Percentiles rank a stretch among this genome's conserved stretches.
phyloP scores from a whole-genome alignment of 139 green algal species.

The Chlamydomonas eustigma region DNA sequence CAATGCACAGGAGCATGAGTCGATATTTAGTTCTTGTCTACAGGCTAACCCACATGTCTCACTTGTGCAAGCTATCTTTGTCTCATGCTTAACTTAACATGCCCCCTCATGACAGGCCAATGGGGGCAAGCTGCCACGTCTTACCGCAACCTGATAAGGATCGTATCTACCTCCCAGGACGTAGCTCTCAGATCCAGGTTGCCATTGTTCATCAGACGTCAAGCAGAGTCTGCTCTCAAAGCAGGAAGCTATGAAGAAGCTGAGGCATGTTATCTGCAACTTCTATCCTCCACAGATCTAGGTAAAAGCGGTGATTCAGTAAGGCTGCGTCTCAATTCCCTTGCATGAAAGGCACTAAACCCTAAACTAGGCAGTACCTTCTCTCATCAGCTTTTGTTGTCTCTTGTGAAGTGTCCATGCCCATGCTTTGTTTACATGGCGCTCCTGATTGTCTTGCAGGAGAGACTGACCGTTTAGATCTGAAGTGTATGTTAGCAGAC shows the following conservation, averaged over 20 bases:
- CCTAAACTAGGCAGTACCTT: neutral
- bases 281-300: conserved; percentile 5
- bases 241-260: conserved; percentile 42
- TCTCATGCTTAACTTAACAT: no score
- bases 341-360: neutral
- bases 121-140: conserved; percentile 26
- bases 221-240: conserved; percentile 18
- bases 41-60: no score
- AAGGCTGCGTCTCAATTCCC: neutral
- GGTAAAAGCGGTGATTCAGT: neutral
- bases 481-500: conserved; percentile 53
- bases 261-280: conserved; percentile 25
- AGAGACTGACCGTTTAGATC: conserved; percentile 32
- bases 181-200: neutral
- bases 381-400: no score
- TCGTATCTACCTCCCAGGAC: neutral
- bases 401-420: no score
- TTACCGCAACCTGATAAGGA: conserved; percentile 15
- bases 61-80: no score
- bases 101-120: conserved; percentile 17
- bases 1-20: no score
- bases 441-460: neutral
- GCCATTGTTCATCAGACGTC: conserved; percentile 8
- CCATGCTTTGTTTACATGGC: neutral
- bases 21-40: no score